A percentile compares a stretch with the other conserved stretches of the same genome.
These are phyloP conservation scores for Arthrobotrys conoides DNA, from an alignment of 2,329 filamentous ascomycete species.

Conservation along the genomic window DNA sequence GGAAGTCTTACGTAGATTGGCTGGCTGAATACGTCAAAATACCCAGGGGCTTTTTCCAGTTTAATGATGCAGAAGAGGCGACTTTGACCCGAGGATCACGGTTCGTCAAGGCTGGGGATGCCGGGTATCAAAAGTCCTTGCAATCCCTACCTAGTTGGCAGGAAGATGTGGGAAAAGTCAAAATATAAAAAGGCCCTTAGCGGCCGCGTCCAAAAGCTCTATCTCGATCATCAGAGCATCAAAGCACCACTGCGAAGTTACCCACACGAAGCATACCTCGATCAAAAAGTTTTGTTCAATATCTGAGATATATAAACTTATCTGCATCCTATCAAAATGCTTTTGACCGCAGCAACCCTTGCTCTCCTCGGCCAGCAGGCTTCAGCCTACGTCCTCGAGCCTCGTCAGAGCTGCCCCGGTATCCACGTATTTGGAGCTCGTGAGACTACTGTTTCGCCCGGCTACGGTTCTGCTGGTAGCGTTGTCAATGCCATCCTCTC, in stretches of 20 bases:
- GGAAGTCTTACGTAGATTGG: constrained; percentile 52
- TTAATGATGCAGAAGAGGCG: constrained; percentile 30
- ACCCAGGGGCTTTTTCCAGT: constrained; percentile 53
- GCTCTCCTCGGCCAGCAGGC: constrained; percentile 57
- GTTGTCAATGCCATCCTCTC: constrained; percentile 71
- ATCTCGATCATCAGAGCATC: constrained; percentile 1
- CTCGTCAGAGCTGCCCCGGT: constrained; percentile 67
- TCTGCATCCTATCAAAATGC: constrained; percentile 37
- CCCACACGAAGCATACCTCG: constrained; percentile 11
- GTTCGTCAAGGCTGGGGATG: constrained; percentile 30
- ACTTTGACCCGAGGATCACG: constrained; percentile 37
- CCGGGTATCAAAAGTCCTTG: constrained; percentile 18
- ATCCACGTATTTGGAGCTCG: constrained; percentile 72
- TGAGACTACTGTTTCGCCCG: constrained; percentile 70
- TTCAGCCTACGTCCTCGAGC: constrained; percentile 34
- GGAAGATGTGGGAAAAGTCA: constrained; percentile 1
- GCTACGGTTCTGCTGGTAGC: constrained; percentile 71
- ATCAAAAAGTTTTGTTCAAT: constrained; percentile 6
- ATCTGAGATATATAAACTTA: constrained; percentile 5
- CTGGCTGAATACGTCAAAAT: constrained; percentile 49
- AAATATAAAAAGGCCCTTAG: constrained; percentile 20
- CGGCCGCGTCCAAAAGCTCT: constrained; percentile 1
- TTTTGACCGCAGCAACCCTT: constrained; percentile 56
- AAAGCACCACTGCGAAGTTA: constrained; percentile 5
- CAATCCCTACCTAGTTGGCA: constrained; percentile 6